These are phyloP conservation scores for Solanum gracilifrons DNA, from an alignment of 257 asterid genomes.

Conservation along the genomic window DNA sequence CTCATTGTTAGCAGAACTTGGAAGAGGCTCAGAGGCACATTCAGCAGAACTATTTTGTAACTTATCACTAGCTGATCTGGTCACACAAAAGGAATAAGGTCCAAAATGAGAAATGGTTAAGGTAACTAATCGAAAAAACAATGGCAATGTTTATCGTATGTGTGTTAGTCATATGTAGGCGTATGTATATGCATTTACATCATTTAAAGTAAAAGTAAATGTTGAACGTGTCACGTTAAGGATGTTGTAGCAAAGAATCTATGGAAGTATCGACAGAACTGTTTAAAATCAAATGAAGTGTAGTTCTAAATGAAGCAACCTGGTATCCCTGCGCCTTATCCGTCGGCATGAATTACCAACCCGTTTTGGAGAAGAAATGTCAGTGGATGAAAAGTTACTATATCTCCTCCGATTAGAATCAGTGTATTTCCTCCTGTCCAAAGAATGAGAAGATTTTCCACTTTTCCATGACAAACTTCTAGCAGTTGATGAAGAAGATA, in stretches of 20 bases:
- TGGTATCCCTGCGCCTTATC: conserved; percentile 56
- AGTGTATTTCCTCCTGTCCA: conserved; percentile 42
- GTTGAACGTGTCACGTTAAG: background rate
- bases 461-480: conserved; percentile 88
- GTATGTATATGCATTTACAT: background rate
- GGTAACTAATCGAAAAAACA: background rate
- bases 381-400: conserved; percentile 38
- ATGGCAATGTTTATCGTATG: background rate
- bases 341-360: conserved; percentile 83
- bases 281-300: background rate
- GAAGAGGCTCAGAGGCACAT: conserved; percentile 23
- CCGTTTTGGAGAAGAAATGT: conserved; percentile 42
- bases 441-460: conserved; percentile 38
- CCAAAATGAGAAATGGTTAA: background rate
- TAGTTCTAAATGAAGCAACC: conserved; percentile 29
- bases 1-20: conserved; percentile 27
- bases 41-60: background rate
- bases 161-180: background rate
- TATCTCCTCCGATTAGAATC: conserved; percentile 50
- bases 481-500: conserved; percentile 60
- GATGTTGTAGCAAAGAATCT: background rate
- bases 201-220: background rate
- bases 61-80: conserved; percentile 27
- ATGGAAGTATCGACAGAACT: background rate
- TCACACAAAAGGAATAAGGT: conserved; percentile 11